Conservation (phyloP, 805 yeast genomes). For the Komagataella pastoris region DNA sequence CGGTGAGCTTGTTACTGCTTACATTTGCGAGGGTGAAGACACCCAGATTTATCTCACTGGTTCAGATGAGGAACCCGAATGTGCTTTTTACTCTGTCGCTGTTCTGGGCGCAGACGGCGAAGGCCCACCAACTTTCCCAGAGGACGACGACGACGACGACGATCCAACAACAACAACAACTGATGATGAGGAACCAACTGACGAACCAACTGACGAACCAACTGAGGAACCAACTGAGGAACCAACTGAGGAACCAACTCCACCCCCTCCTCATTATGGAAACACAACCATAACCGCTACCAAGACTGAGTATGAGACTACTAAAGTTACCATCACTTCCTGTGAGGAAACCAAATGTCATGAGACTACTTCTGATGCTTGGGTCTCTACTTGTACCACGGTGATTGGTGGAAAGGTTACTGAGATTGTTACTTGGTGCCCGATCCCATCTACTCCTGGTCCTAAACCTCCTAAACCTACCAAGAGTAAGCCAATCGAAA, state of each 20-base stretch:
- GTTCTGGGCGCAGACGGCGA: neutral
- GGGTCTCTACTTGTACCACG: neutral
- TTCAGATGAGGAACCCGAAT: neutral
- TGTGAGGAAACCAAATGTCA: neutral
- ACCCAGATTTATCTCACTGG: neutral
- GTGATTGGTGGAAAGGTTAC: neutral
- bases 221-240: too few species aligned
- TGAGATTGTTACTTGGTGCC: neutral
- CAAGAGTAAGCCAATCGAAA: too few species aligned
- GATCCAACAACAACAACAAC: too few species aligned
- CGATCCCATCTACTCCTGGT: neutral
- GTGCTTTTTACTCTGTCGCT: neutral
- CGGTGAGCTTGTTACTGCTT: neutral
- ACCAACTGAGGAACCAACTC: neutral
- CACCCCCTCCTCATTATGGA: neutral
- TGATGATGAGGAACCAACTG: too few species aligned
- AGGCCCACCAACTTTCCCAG: neutral
- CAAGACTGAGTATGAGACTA: neutral
- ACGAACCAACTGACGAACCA: too few species aligned
- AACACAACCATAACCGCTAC: neutral
- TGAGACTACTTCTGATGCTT: neutral
- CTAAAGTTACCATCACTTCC: neutral
- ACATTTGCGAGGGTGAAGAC: neutral
- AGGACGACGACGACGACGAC: neutral
- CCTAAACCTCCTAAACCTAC: too few species aligned